Percentiles rank a stretch among this genome's conserved stretches.
These are phyloP conservation scores for Metschnikowia peoriensis DNA, from an alignment of 805 yeast species.

Conservation along the genomic window DNA sequence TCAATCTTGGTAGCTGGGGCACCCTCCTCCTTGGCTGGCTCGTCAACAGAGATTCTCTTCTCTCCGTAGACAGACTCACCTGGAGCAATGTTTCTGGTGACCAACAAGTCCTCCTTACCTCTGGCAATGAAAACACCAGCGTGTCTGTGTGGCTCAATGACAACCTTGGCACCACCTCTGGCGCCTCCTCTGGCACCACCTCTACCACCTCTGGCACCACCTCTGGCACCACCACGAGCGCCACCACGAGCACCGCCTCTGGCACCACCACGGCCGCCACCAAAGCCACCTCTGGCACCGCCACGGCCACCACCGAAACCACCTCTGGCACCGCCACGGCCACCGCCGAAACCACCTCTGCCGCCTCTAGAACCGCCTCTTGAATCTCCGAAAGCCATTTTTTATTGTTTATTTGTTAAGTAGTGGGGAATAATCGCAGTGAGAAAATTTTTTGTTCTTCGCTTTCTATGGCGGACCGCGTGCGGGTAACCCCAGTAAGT, in stretches of 20 bases:
- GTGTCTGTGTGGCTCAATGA: conserved; percentile 98
- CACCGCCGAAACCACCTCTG: conserved; percentile 21
- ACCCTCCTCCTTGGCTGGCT: conserved; percentile 84
- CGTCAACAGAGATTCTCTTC: conserved; percentile 92
- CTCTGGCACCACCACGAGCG: conserved; percentile 42
- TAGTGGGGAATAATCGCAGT: conserved; percentile 1
- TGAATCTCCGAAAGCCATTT: conserved; percentile 22
- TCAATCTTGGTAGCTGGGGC: conserved; percentile 91
- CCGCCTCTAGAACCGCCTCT: conserved; percentile 23
- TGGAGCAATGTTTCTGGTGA: conserved; percentile 95
- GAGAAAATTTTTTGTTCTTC: conserved; percentile 13
- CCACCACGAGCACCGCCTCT: conserved; percentile 36
- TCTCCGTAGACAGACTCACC: conserved; percentile 99
- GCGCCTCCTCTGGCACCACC: conserved; percentile 83
- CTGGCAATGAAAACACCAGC: conserved; percentile 99
- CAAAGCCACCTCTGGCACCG: conserved; percentile 47
- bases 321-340: conserved; percentile 55
- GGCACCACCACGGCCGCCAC: conserved; percentile 32
- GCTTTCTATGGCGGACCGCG: conserved; percentile 15
- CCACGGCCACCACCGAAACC: conserved; percentile 46
- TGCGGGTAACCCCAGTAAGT: conserved; percentile 18
- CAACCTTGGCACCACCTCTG: conserved; percentile 90
- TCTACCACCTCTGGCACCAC: conserved; percentile 55
- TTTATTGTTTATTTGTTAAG: conserved; percentile 10
- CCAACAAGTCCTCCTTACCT: conserved; percentile 98